These are phyloP conservation scores for Botrytis galanthina DNA, from an alignment of 2,329 filamentous ascomycete genomes.

Conservation along the genomic window DNA sequence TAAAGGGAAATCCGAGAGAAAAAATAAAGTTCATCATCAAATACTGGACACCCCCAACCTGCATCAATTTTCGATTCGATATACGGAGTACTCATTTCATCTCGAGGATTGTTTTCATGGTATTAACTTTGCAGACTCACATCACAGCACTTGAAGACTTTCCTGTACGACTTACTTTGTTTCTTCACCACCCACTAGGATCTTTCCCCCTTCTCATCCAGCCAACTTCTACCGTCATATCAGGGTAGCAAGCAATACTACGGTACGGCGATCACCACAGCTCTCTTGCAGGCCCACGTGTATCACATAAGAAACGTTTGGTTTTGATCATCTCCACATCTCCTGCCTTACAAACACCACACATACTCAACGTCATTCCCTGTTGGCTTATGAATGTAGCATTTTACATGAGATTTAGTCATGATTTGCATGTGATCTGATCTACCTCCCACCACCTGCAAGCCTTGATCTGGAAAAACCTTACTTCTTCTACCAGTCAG, in stretches of 20 bases:
- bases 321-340: not conserved
- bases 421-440: slow-evolving; percentile 30
- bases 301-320: slow-evolving; percentile 3
- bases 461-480: not conserved
- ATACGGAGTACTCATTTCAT: not conserved
- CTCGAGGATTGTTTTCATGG: not conserved
- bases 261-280: not conserved
- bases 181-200: slow-evolving; percentile 1
- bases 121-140: not conserved
- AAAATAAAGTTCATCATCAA: not conserved
- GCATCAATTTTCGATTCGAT: not conserved
- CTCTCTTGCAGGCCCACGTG: slow-evolving; percentile 16
- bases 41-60: not conserved
- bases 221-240: not conserved
- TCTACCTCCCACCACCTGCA: slow-evolving; percentile 18
- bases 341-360: slow-evolving; percentile 6
- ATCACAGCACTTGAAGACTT: not conserved
- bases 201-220: not conserved
- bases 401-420: slow-evolving; percentile 21
- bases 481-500: slow-evolving; percentile 18
- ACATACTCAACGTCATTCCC: slow-evolving; percentile 4
- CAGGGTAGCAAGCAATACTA: slow-evolving; percentile 1
- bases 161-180: not conserved
- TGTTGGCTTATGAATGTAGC: slow-evolving; percentile 7
- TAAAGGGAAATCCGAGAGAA: not conserved